phyloP scores from a whole-genome alignment of 1,284 basidiomycete species.

The Wallemia hederae region DNA sequence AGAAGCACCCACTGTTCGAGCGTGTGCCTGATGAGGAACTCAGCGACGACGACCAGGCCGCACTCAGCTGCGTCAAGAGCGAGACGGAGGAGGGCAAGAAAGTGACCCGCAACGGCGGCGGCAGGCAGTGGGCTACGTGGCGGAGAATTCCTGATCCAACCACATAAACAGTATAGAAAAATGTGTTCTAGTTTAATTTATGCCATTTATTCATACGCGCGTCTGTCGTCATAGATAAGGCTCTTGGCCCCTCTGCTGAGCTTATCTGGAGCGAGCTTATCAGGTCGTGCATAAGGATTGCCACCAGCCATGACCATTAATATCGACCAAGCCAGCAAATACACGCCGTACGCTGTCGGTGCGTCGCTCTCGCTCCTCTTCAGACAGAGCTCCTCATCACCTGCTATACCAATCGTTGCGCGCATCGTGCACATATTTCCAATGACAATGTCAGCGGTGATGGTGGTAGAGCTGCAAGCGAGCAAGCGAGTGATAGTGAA shows the following conservation, averaged over 20 bases:
- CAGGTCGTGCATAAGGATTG: too few relatives aligned
- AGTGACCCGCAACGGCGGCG: slow-evolving; percentile 66
- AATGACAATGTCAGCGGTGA: not conserved
- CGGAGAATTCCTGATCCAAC: slow-evolving; percentile 12
- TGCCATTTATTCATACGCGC: not conserved
- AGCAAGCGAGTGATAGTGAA: not conserved
- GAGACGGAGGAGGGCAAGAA: slow-evolving; percentile 93
- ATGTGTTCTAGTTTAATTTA: not conserved
- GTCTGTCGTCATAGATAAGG: not conserved
- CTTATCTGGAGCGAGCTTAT: too few relatives aligned
- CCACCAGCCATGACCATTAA: too few relatives aligned
- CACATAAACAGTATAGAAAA: not conserved
- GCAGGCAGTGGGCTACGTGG: slow-evolving; percentile 70
- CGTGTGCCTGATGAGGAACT: slow-evolving; percentile 42
- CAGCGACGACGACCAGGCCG: slow-evolving; percentile 26
- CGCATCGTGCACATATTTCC: not conserved
- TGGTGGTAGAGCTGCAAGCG: not conserved
- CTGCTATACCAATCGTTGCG: not conserved
- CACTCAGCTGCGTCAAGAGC: slow-evolving; percentile 48
- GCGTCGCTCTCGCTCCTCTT: not conserved
- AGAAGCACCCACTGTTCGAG: slow-evolving; percentile 61
- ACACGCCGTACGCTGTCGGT: not conserved
- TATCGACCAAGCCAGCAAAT: not conserved
- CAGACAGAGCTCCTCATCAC: not conserved
- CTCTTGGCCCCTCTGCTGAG: too few relatives aligned